phyloP scores from a whole-genome alignment of 495 filamentous ascomycete genomes.

The Ascobolus immersus region DNA sequence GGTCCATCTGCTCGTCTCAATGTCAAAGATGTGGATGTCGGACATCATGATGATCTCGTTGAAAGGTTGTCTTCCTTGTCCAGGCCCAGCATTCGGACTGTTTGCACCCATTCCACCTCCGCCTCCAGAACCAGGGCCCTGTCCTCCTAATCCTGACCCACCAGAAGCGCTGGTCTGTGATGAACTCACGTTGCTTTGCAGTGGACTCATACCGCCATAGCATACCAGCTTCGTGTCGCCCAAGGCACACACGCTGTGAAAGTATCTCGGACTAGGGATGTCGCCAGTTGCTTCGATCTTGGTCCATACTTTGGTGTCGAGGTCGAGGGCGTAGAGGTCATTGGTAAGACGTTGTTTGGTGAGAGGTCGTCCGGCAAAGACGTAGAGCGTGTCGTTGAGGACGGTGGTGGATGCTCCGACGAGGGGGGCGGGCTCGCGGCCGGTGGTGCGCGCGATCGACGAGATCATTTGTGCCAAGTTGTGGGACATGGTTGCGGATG shows the following conservation, averaged over 20 bases:
- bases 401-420: conserved; percentile 92
- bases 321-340: conserved; percentile 77
- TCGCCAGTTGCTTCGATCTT: conserved; percentile 66
- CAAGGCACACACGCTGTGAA: conserved; percentile 78
- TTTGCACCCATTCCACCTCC: conserved; percentile 11
- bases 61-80: conserved; percentile 34
- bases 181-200: too few relatives aligned
- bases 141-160: too few relatives aligned
- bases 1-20: conserved; percentile 62
- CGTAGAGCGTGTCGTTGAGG: conserved; percentile 78
- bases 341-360: conserved; percentile 50
- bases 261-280: conserved; percentile 73
- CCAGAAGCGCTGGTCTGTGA: too few relatives aligned
- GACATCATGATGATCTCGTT: conserved; percentile 91
- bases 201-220: conserved; percentile 93
- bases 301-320: conserved; percentile 76
- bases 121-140: too few relatives aligned
- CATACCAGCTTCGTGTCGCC: conserved; percentile 92
- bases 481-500: conserved; percentile 10
- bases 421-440: conserved; percentile 65
- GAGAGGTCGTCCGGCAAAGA: conserved; percentile 76
- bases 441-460: conserved; percentile 39
- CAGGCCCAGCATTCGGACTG: conserved; percentile 9
- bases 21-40: conserved; percentile 90
- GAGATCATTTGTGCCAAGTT: conserved; percentile 16